Percentiles rank a stretch among this genome's conserved stretches.
These are phyloP conservation scores for Melampsora americana DNA, from an alignment of 1,284 basidiomycete species.

Conservation along the genomic window DNA sequence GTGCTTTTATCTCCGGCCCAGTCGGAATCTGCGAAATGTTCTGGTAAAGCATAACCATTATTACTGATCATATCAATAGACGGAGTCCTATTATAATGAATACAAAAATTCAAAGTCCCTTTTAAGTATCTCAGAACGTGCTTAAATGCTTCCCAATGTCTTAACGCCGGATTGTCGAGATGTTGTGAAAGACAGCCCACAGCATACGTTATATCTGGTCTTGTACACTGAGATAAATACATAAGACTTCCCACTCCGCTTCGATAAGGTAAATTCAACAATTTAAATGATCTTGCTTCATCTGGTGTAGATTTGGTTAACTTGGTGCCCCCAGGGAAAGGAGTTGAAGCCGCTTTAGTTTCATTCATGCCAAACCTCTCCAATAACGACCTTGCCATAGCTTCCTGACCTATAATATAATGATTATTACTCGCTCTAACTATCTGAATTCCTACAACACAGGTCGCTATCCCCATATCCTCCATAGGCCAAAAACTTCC, in stretches of 20 bases:
- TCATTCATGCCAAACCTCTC: too few species aligned
- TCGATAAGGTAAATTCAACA: background rate
- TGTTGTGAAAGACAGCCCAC: background rate
- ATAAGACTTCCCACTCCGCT: conserved; percentile 1
- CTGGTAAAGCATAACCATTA: background rate
- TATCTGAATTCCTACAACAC: too few species aligned
- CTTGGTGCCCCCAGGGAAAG: too few species aligned
- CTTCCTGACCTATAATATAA: too few species aligned
- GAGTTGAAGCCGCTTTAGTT: too few species aligned
- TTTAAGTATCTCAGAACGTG: background rate
- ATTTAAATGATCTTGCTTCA: background rate
- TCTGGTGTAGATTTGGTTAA: background rate
- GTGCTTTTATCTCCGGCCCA: conserved; percentile 2
- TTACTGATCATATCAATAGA: background rate
- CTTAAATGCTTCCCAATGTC: background rate
- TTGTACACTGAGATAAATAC: conserved; percentile 15
- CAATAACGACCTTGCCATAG: too few species aligned
- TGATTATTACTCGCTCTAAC: too few species aligned
- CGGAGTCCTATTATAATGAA: background rate
- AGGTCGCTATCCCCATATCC: too few species aligned
- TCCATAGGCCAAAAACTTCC: too few species aligned
- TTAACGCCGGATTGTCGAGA: background rate
- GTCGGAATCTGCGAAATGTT: background rate
- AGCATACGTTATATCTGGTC: conserved; percentile 18
- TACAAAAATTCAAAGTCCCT: background rate